phyloP scores from a whole-genome alignment of 306 rosid species.

The Castanea mollissima region DNA sequence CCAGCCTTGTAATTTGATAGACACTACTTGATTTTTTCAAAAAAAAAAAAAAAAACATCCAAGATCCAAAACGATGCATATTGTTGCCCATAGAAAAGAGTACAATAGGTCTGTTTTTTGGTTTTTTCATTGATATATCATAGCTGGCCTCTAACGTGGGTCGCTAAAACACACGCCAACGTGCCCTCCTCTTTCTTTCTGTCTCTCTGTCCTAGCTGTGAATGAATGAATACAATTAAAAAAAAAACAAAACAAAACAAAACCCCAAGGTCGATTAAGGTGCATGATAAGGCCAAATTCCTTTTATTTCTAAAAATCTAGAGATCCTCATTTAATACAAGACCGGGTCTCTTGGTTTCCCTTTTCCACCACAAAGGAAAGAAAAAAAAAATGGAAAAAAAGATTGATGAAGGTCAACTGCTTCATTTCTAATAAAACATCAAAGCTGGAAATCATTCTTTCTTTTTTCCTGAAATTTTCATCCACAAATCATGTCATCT shows the following conservation, averaged over 20 bases:
- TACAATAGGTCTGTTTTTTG: not conserved
- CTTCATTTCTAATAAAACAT: slow-evolving; percentile 17
- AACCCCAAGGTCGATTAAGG: not conserved
- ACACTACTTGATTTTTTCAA: too few species aligned
- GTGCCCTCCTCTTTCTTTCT: not conserved
- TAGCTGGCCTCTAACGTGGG: slow-evolving; percentile 8
- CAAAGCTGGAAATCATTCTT: not conserved
- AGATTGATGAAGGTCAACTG: slow-evolving; percentile 1
- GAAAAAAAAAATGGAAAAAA: not conserved
- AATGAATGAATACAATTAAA: not conserved
- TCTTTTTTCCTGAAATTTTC: slow-evolving; percentile 13
- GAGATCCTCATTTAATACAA: slow-evolving; percentile 38
- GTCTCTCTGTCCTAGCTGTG: not conserved
- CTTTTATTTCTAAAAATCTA: slow-evolving; percentile 44
- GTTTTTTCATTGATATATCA: not conserved
- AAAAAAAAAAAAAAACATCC: too few species aligned
- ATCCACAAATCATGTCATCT: not conserved
- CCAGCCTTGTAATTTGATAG: too few species aligned
- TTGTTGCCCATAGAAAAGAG: too few species aligned
- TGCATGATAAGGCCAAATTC: slow-evolving; percentile 7
- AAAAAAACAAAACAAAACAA: not conserved
- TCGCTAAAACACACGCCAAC: not conserved
- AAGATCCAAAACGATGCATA: too few species aligned
- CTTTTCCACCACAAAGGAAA: slow-evolving; percentile 20
- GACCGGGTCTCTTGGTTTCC: slow-evolving; percentile 55